These are phyloP conservation scores for Suillus clintonianus DNA, from an alignment of 768 basidiomycete species.

Conservation along the genomic window DNA sequence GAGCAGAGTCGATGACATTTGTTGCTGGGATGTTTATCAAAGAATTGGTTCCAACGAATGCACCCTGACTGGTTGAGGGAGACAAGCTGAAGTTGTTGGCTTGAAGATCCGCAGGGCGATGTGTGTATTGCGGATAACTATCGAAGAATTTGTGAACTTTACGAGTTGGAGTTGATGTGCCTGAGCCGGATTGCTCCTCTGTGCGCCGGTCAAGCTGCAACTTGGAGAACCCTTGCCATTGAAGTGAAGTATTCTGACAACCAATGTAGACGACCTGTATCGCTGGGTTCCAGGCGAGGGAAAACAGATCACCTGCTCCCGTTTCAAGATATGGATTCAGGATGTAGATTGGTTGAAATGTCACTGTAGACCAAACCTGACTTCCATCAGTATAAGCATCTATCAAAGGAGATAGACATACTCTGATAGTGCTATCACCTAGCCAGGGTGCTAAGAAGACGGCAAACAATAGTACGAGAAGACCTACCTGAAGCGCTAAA, in stretches of 20 bases:
- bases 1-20: conserved; percentile 85
- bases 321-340: conserved; percentile 79
- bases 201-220: background rate
- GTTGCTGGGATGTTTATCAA: conserved; percentile 56
- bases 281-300: conserved; percentile 72
- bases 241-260: conserved; percentile 90
- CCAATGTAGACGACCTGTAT: conserved; percentile 80
- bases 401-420: conserved; percentile 36
- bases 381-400: conserved; percentile 6
- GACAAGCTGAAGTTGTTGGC: conserved; percentile 55
- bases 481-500: conserved; percentile 84
- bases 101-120: conserved; percentile 65
- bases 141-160: conserved; percentile 91
- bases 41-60: conserved; percentile 16
- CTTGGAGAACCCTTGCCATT: conserved; percentile 73
- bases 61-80: conserved; percentile 33
- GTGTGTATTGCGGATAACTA: conserved; percentile 76
- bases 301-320: conserved; percentile 86
- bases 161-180: conserved; percentile 40
- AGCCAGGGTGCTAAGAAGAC: conserved; percentile 6
- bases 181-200: conserved; percentile 22
- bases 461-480: background rate
- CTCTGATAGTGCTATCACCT: conserved; percentile 90
- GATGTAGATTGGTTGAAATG: conserved; percentile 66
- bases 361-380: conserved; percentile 82